phyloP scores from a whole-genome alignment of 2,329 filamentous ascomycete genomes.

The Elsinoe necatrix region DNA sequence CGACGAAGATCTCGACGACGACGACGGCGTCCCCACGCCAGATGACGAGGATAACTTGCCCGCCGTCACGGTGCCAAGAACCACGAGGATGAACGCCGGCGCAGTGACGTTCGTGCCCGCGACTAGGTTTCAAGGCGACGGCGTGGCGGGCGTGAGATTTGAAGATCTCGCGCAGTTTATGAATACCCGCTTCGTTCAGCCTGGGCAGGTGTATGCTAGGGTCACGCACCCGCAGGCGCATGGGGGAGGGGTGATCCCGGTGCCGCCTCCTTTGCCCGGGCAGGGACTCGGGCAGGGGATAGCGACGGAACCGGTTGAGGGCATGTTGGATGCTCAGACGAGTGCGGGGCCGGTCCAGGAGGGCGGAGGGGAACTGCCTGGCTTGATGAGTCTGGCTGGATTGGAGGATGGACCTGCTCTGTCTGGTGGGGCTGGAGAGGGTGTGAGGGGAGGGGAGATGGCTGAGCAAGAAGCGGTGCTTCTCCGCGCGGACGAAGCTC shows the following conservation, averaged over 20 bases:
- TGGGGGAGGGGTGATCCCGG: not conserved
- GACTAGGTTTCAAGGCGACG: not conserved
- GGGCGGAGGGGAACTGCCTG: not conserved
- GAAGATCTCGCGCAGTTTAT: not conserved
- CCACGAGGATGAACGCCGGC: constrained; percentile 4
- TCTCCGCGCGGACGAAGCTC: too few relatives aligned
- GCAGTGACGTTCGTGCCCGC: not conserved
- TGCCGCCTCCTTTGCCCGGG: not conserved
- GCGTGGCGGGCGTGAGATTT: not conserved
- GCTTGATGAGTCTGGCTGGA: not conserved
- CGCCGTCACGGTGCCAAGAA: not conserved
- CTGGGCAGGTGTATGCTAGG: not conserved
- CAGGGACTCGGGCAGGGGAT: too few relatives aligned
- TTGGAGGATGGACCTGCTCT: not conserved
- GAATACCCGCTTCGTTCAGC: not conserved
- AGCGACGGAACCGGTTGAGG: too few relatives aligned
- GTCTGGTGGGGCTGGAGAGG: not conserved
- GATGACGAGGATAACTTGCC: constrained; percentile 9
- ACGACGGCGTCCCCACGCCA: constrained; percentile 20
- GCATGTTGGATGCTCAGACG: not conserved
- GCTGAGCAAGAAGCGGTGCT: not conserved
- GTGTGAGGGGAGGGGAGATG: not conserved
- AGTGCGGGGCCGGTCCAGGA: not conserved
- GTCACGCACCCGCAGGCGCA: not conserved
- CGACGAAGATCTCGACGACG: constrained; percentile 24